phyloP scores from a whole-genome alignment of 116 monocot genomes.

The Cymodocea nodosa region DNA sequence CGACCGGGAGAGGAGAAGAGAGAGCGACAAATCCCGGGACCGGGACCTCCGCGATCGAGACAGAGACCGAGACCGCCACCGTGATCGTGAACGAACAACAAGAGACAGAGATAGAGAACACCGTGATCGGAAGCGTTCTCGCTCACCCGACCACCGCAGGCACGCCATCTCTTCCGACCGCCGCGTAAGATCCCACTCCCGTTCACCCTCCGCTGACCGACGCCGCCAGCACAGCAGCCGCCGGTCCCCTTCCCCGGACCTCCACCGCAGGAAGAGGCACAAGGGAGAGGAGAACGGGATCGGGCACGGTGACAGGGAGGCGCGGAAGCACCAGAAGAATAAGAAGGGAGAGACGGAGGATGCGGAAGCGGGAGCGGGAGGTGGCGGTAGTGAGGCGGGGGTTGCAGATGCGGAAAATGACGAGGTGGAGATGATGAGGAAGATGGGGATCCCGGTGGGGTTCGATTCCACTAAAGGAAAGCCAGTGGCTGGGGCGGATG shows the following conservation, averaged over 20 bases:
- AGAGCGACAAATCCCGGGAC: too few species aligned
- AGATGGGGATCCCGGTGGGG: slow-evolving; percentile 83
- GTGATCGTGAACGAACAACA: slow-evolving; percentile 24
- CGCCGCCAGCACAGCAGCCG: slow-evolving; percentile 25
- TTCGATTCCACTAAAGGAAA: slow-evolving; percentile 96
- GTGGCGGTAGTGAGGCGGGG: slow-evolving; percentile 7
- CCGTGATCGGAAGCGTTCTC: slow-evolving; percentile 18
- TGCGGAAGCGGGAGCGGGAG: neutral
- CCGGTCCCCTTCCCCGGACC: slow-evolving; percentile 23
- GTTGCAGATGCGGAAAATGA: slow-evolving; percentile 38
- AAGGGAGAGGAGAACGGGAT: slow-evolving; percentile 25
- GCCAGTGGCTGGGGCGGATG: slow-evolving; percentile 63
- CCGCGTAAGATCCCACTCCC: slow-evolving; percentile 12
- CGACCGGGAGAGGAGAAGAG: too few species aligned
- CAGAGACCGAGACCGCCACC: slow-evolving; percentile 14
- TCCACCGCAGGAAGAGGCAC: slow-evolving; percentile 52
- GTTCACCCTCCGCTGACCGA: slow-evolving; percentile 16
- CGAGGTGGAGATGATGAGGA: slow-evolving; percentile 96
- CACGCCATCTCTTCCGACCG: slow-evolving; percentile 7
- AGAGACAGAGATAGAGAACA: slow-evolving; percentile 16
- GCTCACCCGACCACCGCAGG: slow-evolving; percentile 19
- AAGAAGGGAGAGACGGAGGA: neutral
- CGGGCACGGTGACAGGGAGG: slow-evolving; percentile 9
- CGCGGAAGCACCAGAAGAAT: slow-evolving; percentile 7
- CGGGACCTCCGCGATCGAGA: slow-evolving; percentile 25